Percentiles rank a stretch among this genome's conserved stretches.
Evolutionary conservation across 768 basidiomycete genomes (phyloP).

Genomic region (Xerocomus spinulosus): DNA sequence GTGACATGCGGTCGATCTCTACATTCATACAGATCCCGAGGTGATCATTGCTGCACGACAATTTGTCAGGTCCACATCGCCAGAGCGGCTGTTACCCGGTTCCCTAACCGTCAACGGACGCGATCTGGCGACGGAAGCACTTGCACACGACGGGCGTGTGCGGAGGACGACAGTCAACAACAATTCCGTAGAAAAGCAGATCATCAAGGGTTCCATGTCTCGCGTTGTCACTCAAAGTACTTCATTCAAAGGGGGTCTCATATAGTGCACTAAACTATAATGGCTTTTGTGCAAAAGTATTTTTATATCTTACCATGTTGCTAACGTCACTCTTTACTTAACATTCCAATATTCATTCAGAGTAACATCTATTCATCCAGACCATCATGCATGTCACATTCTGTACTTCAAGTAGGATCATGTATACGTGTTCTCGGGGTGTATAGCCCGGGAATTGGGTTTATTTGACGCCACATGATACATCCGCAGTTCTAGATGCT

Average conservation of each 20-base stretch:
- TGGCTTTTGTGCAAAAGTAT: constrained; percentile 13
- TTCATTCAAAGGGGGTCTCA: constrained; percentile 8
- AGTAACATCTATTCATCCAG: constrained; percentile 11
- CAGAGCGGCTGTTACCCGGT: constrained; percentile 24
- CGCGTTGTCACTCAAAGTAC: constrained; percentile 40
- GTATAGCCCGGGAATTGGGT: not conserved
- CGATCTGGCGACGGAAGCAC: constrained; percentile 37
- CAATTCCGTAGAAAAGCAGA: constrained; percentile 43
- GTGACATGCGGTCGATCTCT: constrained; percentile 6
- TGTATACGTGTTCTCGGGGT: constrained; percentile 8
- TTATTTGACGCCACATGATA: not conserved
- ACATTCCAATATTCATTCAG: constrained; percentile 6
- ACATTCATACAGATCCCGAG: constrained; percentile 17
- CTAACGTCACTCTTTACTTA: constrained; percentile 8
- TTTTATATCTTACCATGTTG: constrained; percentile 6
- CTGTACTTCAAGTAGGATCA: constrained; percentile 14
- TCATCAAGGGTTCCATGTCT: constrained; percentile 52
- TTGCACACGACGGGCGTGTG: constrained; percentile 37
- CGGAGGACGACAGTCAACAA: constrained; percentile 37
- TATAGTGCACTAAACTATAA: constrained; percentile 2
- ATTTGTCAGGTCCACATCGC: constrained; percentile 15
- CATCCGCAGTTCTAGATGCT: constrained; percentile 45
- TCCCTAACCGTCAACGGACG: constrained; percentile 31
- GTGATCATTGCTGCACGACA: constrained; percentile 19
- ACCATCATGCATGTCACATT: not conserved